A percentile compares a stretch with the other conserved stretches of the same genome.
phyloP scores from a whole-genome alignment of 1,139 yeast genomes.

The Blastobotrys proliferans region DNA sequence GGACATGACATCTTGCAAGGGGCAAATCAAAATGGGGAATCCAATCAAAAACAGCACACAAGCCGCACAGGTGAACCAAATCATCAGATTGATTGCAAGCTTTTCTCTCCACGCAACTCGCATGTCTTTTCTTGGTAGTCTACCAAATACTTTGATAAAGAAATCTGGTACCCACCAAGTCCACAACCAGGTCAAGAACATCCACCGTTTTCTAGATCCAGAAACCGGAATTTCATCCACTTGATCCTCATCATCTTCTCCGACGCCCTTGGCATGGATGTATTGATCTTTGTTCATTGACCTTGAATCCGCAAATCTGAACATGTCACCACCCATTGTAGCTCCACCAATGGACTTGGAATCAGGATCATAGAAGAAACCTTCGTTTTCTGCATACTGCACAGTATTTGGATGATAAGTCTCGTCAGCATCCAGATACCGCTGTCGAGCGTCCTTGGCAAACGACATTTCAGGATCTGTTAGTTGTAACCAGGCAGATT shows the following conservation, averaged over 20 bases:
- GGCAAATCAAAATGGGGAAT: conserved; percentile 40
- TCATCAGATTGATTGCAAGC: conserved; percentile 40
- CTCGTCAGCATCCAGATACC: conserved; percentile 28
- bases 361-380: conserved; percentile 34
- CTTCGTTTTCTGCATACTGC: conserved; percentile 29
- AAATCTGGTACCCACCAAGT: conserved; percentile 42
- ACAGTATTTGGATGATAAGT: conserved; percentile 6
- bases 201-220: conserved; percentile 34
- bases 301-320: conserved; percentile 31
- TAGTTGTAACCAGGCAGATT: conserved; percentile 39
- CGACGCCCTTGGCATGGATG: conserved; percentile 32
- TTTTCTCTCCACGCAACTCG: conserved; percentile 43
- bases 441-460: conserved; percentile 30
- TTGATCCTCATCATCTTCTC: conserved; percentile 35
- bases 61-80: conserved; percentile 38
- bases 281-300: conserved; percentile 30
- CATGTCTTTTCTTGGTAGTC: conserved; percentile 35
- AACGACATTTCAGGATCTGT: conserved; percentile 39
- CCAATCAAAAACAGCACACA: conserved; percentile 39
- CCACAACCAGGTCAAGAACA: conserved; percentile 35
- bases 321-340: conserved; percentile 37
- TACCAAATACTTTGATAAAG: conserved; percentile 32
- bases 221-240: conserved; percentile 30
- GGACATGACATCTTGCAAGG: conserved; percentile 37
- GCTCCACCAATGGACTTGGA: conserved; percentile 34